Conservation (phyloP, 768 basidiomycete genomes). For the Amanita molliuscula region DNA sequence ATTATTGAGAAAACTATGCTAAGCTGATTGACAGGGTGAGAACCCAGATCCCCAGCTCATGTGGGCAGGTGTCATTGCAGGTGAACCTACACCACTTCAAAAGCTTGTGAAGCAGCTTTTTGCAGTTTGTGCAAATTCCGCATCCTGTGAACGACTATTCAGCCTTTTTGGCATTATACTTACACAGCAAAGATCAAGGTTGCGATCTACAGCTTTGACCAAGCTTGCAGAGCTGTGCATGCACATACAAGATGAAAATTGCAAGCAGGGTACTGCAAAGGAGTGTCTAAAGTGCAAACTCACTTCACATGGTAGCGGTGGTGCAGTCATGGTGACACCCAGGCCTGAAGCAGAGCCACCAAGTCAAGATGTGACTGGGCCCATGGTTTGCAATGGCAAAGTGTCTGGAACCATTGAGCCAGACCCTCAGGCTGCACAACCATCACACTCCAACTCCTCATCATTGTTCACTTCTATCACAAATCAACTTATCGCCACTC, state of each 20-base stretch:
- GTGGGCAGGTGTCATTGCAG: background rate
- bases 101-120: constrained; percentile 9
- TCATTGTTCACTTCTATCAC: too few relatives aligned
- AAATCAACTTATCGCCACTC: too few relatives aligned
- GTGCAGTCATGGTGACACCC: too few relatives aligned
- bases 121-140: constrained; percentile 18
- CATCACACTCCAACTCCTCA: too few relatives aligned
- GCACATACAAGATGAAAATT: background rate
- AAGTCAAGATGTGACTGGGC: too few relatives aligned
- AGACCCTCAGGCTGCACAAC: too few relatives aligned
- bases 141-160: constrained; percentile 19
- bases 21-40: background rate
- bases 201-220: background rate
- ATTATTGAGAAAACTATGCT: background rate
- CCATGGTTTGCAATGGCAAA: too few relatives aligned
- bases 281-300: background rate
- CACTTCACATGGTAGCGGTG: too few relatives aligned
- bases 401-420: too few relatives aligned
- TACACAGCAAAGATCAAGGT: background rate
- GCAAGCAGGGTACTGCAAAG: background rate
- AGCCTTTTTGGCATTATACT: constrained; percentile 15
- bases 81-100: background rate
- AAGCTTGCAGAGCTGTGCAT: background rate
- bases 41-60: background rate
- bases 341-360: too few relatives aligned